phyloP scores from a whole-genome alignment of 2,329 filamentous ascomycete genomes.

The Cytospora chrysosperma region DNA sequence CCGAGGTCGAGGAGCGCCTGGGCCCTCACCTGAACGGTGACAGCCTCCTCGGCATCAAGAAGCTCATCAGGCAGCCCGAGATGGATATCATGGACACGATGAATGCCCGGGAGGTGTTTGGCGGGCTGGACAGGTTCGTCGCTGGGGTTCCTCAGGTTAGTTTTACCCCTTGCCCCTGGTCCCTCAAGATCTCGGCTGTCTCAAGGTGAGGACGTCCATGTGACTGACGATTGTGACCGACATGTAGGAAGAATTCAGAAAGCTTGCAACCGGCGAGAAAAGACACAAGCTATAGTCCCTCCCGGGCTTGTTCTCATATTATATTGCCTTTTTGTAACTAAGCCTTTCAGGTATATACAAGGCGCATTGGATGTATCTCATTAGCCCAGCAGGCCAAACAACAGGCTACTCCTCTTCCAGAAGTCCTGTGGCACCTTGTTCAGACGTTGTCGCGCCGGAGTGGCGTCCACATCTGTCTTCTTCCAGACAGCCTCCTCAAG shows the following conservation, averaged over 20 bases:
- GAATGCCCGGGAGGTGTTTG: conserved; percentile 83
- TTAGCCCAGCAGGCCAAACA: conserved; percentile 73
- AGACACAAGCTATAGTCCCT: conserved; percentile 77
- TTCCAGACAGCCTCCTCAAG: conserved; percentile 48
- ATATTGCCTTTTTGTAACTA: background rate
- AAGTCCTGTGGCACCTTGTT: conserved; percentile 69
- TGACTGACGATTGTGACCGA: background rate
- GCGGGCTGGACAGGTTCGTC: conserved; percentile 77
- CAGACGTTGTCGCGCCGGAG: conserved; percentile 52
- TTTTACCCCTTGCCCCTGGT: background rate
- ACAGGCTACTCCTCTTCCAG: conserved; percentile 76
- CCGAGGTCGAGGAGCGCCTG: conserved; percentile 77
- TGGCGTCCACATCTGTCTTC: conserved; percentile 49
- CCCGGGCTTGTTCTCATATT: background rate
- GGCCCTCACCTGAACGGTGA: conserved; percentile 78
- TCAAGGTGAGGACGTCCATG: background rate
- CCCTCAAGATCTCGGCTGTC: background rate
- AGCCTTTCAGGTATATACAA: conserved; percentile 19
- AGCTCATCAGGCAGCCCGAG: conserved; percentile 72
- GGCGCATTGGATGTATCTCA: conserved; percentile 15
- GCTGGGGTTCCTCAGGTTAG: conserved; percentile 71
- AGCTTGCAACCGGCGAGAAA: conserved; percentile 84
- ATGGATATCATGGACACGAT: conserved; percentile 70
- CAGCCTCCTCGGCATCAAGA: conserved; percentile 81
- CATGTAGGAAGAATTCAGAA: conserved; percentile 69